phyloP scores from a whole-genome alignment of 257 asterid genomes.

The Fraxinus pennsylvanica region DNA sequence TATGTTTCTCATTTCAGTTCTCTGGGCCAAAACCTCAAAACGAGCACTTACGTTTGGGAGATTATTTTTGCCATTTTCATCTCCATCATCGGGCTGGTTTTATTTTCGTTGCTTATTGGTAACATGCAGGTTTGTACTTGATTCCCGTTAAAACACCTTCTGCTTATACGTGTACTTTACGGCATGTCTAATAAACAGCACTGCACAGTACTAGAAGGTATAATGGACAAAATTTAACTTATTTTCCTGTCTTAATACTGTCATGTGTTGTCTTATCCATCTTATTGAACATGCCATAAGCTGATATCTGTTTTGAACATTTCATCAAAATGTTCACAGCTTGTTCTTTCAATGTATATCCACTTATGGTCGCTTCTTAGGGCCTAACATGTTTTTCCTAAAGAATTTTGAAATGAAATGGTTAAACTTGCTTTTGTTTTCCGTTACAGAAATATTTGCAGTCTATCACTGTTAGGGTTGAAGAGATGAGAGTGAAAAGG shows the following conservation, averaged over 20 bases:
- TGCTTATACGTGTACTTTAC: not conserved
- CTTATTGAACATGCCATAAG: not conserved
- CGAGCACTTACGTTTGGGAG: conserved; percentile 45
- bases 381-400: not conserved
- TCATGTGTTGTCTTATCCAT: not conserved
- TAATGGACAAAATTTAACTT: not conserved
- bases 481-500: conserved; percentile 42
- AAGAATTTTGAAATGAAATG: not conserved
- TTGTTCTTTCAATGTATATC: not conserved
- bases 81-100: conserved; percentile 44
- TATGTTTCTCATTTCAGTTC: conserved; percentile 32
- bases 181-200: not conserved
- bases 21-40: conserved; percentile 50
- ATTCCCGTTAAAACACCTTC: not conserved
- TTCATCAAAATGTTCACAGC: not conserved
- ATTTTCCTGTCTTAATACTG: not conserved
- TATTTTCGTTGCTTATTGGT: conserved; percentile 47
- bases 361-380: not conserved
- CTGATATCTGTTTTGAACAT: not conserved
- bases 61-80: conserved; percentile 41
- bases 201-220: not conserved
- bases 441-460: conserved; percentile 36
- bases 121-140: conserved; percentile 41
- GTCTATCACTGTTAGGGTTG: conserved; percentile 42
- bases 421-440: not conserved